Percentiles rank a stretch among this genome's conserved stretches.
phyloP scores from a whole-genome alignment of 2,329 filamentous ascomycete species.

The Cercospora sp. region DNA sequence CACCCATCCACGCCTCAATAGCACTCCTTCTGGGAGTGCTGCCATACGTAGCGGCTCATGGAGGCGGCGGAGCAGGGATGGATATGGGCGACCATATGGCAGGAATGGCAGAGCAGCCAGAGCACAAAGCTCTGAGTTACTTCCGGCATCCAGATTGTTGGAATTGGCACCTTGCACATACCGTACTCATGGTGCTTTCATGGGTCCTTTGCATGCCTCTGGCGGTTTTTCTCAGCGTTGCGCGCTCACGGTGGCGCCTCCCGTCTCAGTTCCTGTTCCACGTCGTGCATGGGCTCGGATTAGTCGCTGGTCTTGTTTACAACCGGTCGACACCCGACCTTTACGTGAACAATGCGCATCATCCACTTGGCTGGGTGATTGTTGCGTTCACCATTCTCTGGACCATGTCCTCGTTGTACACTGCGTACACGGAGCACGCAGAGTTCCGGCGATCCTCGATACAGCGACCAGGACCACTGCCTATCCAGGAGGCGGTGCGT shows the following conservation, averaged over 20 bases:
- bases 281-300: conserved; percentile 52
- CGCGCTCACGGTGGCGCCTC: conserved; percentile 72
- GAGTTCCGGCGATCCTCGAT: conserved; percentile 15
- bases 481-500: conserved; percentile 35
- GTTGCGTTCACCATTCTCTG: conserved; percentile 72
- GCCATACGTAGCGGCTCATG: conserved; percentile 45
- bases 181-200: conserved; percentile 66
- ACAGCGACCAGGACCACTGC: conserved; percentile 14
- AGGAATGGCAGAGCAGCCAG: conserved; percentile 22
- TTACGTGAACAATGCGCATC: conserved; percentile 84
- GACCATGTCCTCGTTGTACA: conserved; percentile 65
- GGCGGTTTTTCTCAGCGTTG: conserved; percentile 83
- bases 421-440: conserved; percentile 48
- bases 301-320: conserved; percentile 69
- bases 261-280: conserved; percentile 62
- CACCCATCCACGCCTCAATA: conserved; percentile 24
- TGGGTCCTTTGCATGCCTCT: conserved; percentile 74
- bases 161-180: conserved; percentile 65
- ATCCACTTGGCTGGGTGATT: conserved; percentile 81
- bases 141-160: conserved; percentile 58
- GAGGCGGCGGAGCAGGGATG: conserved; percentile 36
- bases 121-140: conserved; percentile 49
- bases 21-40: conserved; percentile 45
- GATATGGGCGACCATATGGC: conserved; percentile 26
- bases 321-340: conserved; percentile 79